Percentiles rank a stretch among this genome's conserved stretches.
These are phyloP conservation scores for Barnettozyma californica DNA, from an alignment of 805 yeast species.

Conservation along the genomic window DNA sequence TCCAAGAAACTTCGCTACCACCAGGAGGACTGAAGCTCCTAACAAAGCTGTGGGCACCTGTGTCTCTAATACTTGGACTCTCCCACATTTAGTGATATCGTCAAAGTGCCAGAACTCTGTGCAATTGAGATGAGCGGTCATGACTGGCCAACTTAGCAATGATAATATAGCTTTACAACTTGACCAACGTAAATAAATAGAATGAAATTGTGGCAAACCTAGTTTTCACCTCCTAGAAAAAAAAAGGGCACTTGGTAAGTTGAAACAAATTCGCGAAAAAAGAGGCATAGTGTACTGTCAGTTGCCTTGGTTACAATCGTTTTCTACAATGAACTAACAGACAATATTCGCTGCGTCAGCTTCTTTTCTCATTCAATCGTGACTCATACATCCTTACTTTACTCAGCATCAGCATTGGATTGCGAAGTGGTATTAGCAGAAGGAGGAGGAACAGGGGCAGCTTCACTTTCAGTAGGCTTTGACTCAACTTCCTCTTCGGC, in stretches of 20 bases:
- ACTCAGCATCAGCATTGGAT: background rate
- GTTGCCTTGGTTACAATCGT: background rate
- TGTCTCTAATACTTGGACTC: slow-evolving; percentile 35
- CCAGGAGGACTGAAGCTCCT: slow-evolving; percentile 16
- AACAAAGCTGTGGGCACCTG: slow-evolving; percentile 33
- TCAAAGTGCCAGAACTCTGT: slow-evolving; percentile 49
- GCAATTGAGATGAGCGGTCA: background rate
- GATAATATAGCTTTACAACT: background rate
- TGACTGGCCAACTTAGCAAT: background rate
- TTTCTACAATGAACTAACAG: background rate
- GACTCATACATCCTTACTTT: background rate
- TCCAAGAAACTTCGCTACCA: slow-evolving; percentile 6
- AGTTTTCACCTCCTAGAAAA: no score
- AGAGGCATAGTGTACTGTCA: background rate
- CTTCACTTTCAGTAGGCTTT: background rate
- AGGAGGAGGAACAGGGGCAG: background rate
- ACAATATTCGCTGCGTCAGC: background rate
- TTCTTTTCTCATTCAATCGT: background rate
- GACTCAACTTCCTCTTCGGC: background rate
- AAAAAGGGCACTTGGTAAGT: no score
- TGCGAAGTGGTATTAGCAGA: background rate
- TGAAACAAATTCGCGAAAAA: background rate
- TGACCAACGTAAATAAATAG: background rate
- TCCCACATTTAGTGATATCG: slow-evolving; percentile 51
- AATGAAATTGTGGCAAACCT: background rate